Base-by-base conservation (phyloP, 2,329 filamentous ascomycete species). In the Dactylellina parvicollis region DNA sequence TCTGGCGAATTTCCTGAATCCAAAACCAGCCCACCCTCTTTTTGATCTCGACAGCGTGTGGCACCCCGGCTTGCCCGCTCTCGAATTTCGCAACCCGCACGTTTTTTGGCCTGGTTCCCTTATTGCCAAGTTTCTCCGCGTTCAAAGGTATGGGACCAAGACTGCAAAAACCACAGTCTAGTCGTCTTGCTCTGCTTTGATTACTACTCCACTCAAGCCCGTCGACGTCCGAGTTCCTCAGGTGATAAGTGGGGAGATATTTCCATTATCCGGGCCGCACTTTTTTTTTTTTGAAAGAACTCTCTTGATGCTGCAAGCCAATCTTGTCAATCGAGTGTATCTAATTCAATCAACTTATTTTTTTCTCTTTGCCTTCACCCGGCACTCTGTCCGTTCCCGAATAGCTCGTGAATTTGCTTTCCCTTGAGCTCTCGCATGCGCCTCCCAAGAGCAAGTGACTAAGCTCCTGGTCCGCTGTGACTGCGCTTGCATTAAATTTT, bases 1-100 rank as follows among this genome's bases (percentile, higher is more conserved):
- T 16, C 8, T 47, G 10, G 14, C 16, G 9, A 20, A 36, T 4
- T 18, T 47, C n/a, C 40, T 46, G 59, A 64, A 47, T 14, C 54
- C 20, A 52, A 66, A 60, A 56, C 32, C 56, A 70, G 22, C 55
- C 55, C 66, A 62, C 57, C 66, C 64, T 69, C 55, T 67, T 61
- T 54, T 44, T 36, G 50, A 57, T 26, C 30, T 34, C 26, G 18
- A 36, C 46, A 22, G 40, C 18, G 28, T n/a, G n/a, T n/a, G n/a
- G n/a, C 22, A 67, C 42, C 62, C 62, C 36, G 47, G 54, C 54
- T 46, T 49, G 49, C 52, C 61, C 62, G 62, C 40, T 59, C 38
- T 59, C 14, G 56, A 57, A 62, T 62, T 70, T 69, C 64, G 55
- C 61, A 69, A 69, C 46, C 52, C 56, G 49, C 56, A 61, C 65